These are phyloP conservation scores for Amaranthus palmeri DNA, from an alignment of 148 eudicot species.

Conservation along the genomic window DNA sequence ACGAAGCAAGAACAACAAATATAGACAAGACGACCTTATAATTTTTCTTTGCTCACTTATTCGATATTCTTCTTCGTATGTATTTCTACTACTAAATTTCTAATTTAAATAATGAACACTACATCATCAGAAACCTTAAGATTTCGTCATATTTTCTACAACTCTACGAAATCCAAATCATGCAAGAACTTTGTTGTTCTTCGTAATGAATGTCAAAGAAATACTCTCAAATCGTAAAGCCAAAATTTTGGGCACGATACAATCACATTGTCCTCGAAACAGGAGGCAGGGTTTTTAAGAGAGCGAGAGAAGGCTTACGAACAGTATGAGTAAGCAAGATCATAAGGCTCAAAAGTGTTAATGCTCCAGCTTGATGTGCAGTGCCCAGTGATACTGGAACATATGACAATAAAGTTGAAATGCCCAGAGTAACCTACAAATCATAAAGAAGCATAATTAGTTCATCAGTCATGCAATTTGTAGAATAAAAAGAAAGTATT, in stretches of 20 bases:
- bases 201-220: neutral
- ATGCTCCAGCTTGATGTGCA: slow-evolving; percentile 97
- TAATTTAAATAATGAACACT: neutral
- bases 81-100: slow-evolving; percentile 1
- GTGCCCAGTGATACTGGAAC: slow-evolving; percentile 94
- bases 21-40: neutral
- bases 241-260: neutral
- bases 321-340: slow-evolving; percentile 80
- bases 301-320: slow-evolving; percentile 69
- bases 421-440: slow-evolving; percentile 81
- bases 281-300: slow-evolving; percentile 62
- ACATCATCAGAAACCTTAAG: too few species aligned
- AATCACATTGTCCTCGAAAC: slow-evolving; percentile 42
- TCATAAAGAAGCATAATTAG: neutral
- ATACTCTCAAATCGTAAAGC: slow-evolving; percentile 1
- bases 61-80: neutral
- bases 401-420: slow-evolving; percentile 76
- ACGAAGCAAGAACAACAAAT: neutral
- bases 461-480: neutral
- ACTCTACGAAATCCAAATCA: neutral
- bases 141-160: neutral
- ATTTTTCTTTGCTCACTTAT: neutral
- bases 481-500: neutral
- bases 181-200: neutral
- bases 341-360: slow-evolving; percentile 71